Conservation (phyloP, 352 stramenopile species). For the Globisporangium nodosum region DNA sequence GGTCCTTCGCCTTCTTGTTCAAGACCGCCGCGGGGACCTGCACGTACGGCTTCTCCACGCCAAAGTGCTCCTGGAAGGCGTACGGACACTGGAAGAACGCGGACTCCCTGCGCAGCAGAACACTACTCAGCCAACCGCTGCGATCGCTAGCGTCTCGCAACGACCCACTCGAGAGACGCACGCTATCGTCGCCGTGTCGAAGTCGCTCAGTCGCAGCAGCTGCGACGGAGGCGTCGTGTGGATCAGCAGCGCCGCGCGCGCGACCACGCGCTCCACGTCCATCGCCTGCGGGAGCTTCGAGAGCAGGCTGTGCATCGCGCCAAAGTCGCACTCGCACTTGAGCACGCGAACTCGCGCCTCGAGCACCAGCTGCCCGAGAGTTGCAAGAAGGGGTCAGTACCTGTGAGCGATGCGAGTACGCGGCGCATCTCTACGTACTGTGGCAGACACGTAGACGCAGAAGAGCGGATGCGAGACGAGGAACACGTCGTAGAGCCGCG, state of each 20-base stretch:
- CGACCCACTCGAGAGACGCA: conserved; percentile 9
- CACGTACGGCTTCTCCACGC: conserved; percentile 7
- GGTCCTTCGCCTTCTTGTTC: background rate
- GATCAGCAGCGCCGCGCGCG: conserved; percentile 43
- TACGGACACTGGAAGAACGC: conserved; percentile 50
- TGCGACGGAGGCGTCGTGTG: conserved; percentile 44
- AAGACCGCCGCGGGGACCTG: background rate
- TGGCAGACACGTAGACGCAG: conserved; percentile 86
- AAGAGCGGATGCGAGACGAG: conserved; percentile 91
- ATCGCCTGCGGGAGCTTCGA: conserved; percentile 71
- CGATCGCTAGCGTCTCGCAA: conserved; percentile 81
- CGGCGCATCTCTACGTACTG: conserved; percentile 20
- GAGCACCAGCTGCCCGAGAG: conserved; percentile 32
- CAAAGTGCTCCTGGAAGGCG: conserved; percentile 9
- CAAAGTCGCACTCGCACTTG: conserved; percentile 72
- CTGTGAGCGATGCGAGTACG: background rate
- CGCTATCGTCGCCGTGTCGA: conserved; percentile 11
- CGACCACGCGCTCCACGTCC: conserved; percentile 62
- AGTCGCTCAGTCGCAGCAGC: conserved; percentile 23
- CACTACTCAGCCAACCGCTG: conserved; percentile 72
- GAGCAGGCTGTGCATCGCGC: conserved; percentile 64
- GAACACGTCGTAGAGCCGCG: conserved; percentile 92
- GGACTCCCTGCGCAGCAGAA: conserved; percentile 90
- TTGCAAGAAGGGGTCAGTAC: background rate
- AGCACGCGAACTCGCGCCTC: conserved; percentile 49